Base-by-base conservation (phyloP, 2,329 filamentous ascomycete genomes). In the Monosporascus sp. region DNA sequence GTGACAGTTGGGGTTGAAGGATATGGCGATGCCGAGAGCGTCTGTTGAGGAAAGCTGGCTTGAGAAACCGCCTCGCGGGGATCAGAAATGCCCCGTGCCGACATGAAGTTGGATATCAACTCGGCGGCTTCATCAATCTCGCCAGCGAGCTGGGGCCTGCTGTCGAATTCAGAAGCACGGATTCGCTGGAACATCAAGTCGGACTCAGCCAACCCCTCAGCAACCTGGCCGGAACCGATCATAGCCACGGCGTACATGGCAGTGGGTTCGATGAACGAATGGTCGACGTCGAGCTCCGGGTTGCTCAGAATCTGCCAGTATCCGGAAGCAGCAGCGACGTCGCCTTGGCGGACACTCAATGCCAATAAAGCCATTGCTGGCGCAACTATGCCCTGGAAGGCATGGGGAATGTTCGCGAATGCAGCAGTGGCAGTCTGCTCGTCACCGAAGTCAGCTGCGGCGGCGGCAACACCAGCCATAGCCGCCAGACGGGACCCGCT, bases 221-320 rank as follows among this genome's bases (percentile, higher is more conserved):
- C 84, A 48, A 92, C 82, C 64, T 91, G 86, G 43, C 91, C 91
- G 58, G 89, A 90, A 51, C 89, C 88, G 66, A 97, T 88, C 70
- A 97, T 78, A 48, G 91, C 90, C 53, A 96, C 84, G 15, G 89
- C 85, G 65, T 93, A 96, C 91, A 97, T 96, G 53, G 89, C 84
- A 14, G 91, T 88, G 24, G 91, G 89, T 73, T 96, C 91, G 57
- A 96, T 88, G 70, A 95, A 87, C 35, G 84, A 76, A 51, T 79
- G 69, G 14, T 81, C 80, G 37, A 84, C 79, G 50, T 79, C 75
- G 64, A 83, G 78, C 54, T 84, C 79, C 2, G 85, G 79, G 40
- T 76, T 80, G 58, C 80, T 84, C 51, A 97, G 76, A 53, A 89
- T 77, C 51, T 84, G 80, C 91, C 93, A 97, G 74, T 91, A 93